These are phyloP conservation scores for Claviceps pusilla DNA, from an alignment of 2,329 filamentous ascomycete species.

Conservation along the genomic window DNA sequence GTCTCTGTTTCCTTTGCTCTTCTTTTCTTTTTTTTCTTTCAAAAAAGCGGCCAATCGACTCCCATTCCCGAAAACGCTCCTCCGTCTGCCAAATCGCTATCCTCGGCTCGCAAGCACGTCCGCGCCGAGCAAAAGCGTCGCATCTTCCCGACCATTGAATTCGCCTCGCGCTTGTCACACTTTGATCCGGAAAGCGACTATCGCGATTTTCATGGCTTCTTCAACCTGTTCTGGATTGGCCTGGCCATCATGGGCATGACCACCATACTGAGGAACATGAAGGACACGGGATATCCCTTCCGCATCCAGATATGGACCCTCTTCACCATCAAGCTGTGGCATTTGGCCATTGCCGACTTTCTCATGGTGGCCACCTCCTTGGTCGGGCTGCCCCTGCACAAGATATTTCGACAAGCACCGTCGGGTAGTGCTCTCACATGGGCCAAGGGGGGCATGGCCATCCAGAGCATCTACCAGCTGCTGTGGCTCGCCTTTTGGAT, in stretches of 20 bases:
- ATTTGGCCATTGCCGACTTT: slow-evolving; percentile 68
- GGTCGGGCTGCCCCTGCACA: slow-evolving; percentile 59
- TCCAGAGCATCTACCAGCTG: slow-evolving; percentile 72
- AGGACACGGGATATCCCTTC: slow-evolving; percentile 80
- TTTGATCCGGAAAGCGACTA: slow-evolving; percentile 89
- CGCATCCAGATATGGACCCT: slow-evolving; percentile 76
- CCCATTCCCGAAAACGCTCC: slow-evolving; percentile 79
- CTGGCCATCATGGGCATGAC: slow-evolving; percentile 94
- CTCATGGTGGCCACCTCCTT: slow-evolving; percentile 69
- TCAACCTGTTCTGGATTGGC: slow-evolving; percentile 95
- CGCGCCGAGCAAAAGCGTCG: slow-evolving; percentile 68
- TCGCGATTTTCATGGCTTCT: slow-evolving; percentile 91
- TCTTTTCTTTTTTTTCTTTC: too few species aligned
- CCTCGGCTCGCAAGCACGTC: slow-evolving; percentile 67
- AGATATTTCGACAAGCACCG: slow-evolving; percentile 40
- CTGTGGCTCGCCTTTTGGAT: slow-evolving; percentile 75
- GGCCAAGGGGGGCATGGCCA: slow-evolving; percentile 58
- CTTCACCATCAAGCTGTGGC: slow-evolving; percentile 78
- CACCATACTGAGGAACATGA: slow-evolving; percentile 81
- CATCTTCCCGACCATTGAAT: slow-evolving; percentile 87
- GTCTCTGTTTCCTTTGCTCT: too few species aligned
- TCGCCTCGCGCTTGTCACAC: slow-evolving; percentile 78
- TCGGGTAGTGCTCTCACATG: slow-evolving; percentile 48
- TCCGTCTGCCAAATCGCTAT: slow-evolving; percentile 78
- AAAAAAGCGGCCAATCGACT: slow-evolving; percentile 59